Evolutionary conservation across 2,329 filamentous ascomycete genomes (phyloP).

Genomic region (Fusarium bulbicola): DNA sequence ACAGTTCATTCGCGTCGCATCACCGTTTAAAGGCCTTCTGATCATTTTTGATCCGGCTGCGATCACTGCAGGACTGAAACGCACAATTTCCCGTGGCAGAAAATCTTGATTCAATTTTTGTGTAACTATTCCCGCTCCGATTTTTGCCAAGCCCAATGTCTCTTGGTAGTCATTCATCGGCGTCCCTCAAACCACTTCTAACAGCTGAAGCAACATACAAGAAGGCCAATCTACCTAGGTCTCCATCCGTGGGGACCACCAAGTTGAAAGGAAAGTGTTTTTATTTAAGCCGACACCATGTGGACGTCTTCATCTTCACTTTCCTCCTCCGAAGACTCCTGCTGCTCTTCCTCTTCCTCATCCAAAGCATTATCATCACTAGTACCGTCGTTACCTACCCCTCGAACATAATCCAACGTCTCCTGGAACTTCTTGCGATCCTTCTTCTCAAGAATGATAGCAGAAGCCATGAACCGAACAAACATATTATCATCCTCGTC

Average conservation of each 20-base stretch:
- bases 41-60: rapidly evolving
- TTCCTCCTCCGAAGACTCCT: not conserved
- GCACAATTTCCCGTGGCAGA: rapidly evolving
- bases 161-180: not conserved
- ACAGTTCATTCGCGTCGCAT: no score
- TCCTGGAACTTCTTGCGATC: not conserved
- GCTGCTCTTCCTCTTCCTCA: not conserved
- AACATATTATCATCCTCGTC: not conserved
- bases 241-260: rapidly evolving
- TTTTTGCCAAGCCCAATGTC: not conserved
- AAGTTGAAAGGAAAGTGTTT: rapidly evolving
- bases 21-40: rapidly evolving
- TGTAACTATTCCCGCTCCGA: not conserved
- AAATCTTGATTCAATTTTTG: not conserved
- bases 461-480: not conserved
- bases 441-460: not conserved
- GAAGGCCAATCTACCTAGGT: rapidly evolving
- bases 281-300: not conserved
- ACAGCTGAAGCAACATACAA: not conserved
- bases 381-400: not conserved
- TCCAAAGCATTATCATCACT: not conserved
- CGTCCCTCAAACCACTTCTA: not conserved
- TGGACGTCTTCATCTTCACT: not conserved
- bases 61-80: not conserved
- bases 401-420: not conserved